Evolutionary conservation across 164 flowering plant species (phyloP).

Genomic region (Taxillus chinensis): DNA sequence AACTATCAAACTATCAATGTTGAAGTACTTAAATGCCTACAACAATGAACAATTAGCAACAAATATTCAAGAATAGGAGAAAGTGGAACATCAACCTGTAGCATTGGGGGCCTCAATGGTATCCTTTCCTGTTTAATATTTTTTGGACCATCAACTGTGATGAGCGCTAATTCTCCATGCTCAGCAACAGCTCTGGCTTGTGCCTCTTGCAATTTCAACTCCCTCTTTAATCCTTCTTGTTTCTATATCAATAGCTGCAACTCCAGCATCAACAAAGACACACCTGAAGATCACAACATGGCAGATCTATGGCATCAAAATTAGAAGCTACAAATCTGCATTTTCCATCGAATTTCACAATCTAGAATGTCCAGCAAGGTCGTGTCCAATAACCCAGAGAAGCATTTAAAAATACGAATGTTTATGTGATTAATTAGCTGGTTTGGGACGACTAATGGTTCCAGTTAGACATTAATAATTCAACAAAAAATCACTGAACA

Average conservation of each 20-base stretch:
- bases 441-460: no score
- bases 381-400: no score
- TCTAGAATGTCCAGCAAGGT: no score
- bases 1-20: not conserved
- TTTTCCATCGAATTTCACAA: no score
- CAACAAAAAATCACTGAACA: no score
- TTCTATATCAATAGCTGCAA: constrained; percentile 80
- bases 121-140: constrained; percentile 55
- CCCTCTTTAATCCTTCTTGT: constrained; percentile 87
- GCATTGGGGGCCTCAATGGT: constrained; percentile 83
- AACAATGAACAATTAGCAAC: not conserved
- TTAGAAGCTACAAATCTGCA: no score
- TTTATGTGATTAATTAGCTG: no score
- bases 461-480: no score
- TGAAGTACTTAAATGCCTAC: no score
- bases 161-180: constrained; percentile 94
- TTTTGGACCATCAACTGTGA: constrained; percentile 75
- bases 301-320: no score
- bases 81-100: constrained; percentile 46
- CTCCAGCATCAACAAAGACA: constrained; percentile 99
- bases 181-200: constrained; percentile 78
- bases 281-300: constrained; percentile 36
- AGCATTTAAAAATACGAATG: no score
- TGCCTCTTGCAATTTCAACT: constrained; percentile 62
- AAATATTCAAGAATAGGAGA: not conserved